Percentiles rank a stretch among this genome's conserved stretches.
Evolutionary conservation across 164 flowering plant species (phyloP).

Genomic region (Echeveria elegans): DNA sequence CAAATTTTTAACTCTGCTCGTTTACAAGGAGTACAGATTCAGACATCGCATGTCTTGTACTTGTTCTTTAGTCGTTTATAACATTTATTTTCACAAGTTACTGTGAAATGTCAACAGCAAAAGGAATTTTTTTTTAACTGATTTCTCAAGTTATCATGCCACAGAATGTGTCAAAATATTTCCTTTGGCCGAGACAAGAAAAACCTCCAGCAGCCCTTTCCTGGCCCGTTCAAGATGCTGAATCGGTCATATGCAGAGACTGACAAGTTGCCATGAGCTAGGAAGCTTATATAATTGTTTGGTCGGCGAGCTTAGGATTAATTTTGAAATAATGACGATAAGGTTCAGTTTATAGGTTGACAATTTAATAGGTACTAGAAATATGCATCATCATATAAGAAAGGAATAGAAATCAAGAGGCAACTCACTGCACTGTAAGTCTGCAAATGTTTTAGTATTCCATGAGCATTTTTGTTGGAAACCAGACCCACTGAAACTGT

Average conservation of each 20-base stretch:
- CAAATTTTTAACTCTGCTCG: no score
- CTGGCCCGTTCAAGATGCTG: neutral
- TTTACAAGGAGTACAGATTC: no score
- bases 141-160: no score
- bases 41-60: no score
- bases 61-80: no score
- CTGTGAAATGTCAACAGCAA: no score
- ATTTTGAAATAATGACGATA: neutral
- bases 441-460: no score
- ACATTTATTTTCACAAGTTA: neutral
- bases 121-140: no score
- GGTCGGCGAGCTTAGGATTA: neutral
- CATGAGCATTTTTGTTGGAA: neutral
- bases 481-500: neutral
- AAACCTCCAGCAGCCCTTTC: neutral
- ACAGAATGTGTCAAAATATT: no score
- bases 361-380: neutral
- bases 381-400: neutral
- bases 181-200: neutral
- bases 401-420: neutral
- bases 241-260: neutral
- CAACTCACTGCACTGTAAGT: neutral
- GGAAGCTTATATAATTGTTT: neutral
- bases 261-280: neutral
- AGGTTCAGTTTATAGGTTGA: neutral